phyloP scores from a whole-genome alignment of 306 rosid genomes.

The Malus sieversii region DNA sequence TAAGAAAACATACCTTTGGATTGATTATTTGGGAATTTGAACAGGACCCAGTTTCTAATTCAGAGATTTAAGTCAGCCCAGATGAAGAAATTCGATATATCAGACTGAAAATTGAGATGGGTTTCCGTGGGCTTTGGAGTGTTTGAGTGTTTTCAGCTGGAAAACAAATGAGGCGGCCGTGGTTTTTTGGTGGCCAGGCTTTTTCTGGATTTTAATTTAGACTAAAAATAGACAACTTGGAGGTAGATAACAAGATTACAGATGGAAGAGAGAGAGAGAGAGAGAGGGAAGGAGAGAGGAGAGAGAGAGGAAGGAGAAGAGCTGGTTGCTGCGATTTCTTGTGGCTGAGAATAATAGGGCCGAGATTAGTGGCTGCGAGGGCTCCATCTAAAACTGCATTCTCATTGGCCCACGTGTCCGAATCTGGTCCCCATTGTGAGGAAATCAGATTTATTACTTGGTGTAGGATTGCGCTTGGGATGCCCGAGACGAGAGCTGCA shows the following conservation, averaged over 20 bases:
- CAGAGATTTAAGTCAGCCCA: slow-evolving; percentile 16
- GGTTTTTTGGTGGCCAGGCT: slow-evolving; percentile 10
- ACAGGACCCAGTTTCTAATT: slow-evolving; percentile 6
- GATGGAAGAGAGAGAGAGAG: neutral
- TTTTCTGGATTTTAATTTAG: neutral
- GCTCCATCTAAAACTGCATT: slow-evolving; percentile 42
- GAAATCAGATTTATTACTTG: neutral
- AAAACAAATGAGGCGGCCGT: slow-evolving; percentile 18
- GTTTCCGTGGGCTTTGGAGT: neutral
- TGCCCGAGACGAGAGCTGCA: neutral
- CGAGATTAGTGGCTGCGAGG: slow-evolving; percentile 44
- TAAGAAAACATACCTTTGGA: slow-evolving; percentile 20
- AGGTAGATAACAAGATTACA: neutral
- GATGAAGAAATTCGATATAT: slow-evolving; percentile 7
- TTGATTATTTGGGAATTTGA: neutral
- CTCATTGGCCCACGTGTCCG: slow-evolving; percentile 23
- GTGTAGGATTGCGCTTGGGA: neutral
- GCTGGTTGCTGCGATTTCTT: slow-evolving; percentile 8
- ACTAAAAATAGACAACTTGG: slow-evolving; percentile 4
- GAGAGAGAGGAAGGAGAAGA: neutral
- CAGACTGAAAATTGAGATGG: neutral
- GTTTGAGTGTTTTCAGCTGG: neutral
- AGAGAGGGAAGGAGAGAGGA: neutral
- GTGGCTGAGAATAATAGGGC: slow-evolving; percentile 46
- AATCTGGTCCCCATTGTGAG: slow-evolving; percentile 13